Conservation (phyloP, 441 rosid species). For the Populus hybrid region DNA sequence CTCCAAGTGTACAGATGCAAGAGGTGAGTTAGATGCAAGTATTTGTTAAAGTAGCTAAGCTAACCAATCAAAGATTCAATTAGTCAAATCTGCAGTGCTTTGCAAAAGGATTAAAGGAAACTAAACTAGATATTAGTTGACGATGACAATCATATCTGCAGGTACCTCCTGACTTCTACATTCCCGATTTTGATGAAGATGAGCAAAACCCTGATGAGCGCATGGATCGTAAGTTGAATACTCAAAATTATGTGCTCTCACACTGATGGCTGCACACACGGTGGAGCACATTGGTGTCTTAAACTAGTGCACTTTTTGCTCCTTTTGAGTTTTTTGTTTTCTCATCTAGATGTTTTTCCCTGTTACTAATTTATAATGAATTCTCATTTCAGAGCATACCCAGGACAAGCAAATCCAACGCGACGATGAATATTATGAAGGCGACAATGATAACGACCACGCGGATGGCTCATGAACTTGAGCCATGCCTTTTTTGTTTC, state of each 20-base stretch:
- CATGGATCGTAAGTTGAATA: slow-evolving; percentile 66
- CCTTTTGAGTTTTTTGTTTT: not conserved
- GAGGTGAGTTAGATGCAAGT: slow-evolving; percentile 52
- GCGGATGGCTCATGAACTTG: slow-evolving; percentile 31
- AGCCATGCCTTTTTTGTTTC: not conserved
- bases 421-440: slow-evolving; percentile 85
- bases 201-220: slow-evolving; percentile 87
- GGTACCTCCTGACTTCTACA: slow-evolving; percentile 96
- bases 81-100: not conserved
- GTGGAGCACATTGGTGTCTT: not conserved
- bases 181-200: slow-evolving; percentile 95
- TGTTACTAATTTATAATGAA: not conserved
- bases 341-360: not conserved
- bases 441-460: slow-evolving; percentile 83
- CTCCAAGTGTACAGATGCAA: slow-evolving; percentile 95
- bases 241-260: not conserved
- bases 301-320: not conserved
- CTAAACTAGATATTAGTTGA: not conserved
- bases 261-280: not conserved
- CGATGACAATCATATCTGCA: slow-evolving; percentile 21
- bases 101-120: not conserved
- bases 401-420: slow-evolving; percentile 91
- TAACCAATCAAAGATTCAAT: slow-evolving; percentile 1
- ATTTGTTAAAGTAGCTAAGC: not conserved
- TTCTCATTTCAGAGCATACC: slow-evolving; percentile 60